These are phyloP conservation scores for Neopestalotiopsis rosae DNA, from an alignment of 2,329 filamentous ascomycete species.

Conservation along the genomic window DNA sequence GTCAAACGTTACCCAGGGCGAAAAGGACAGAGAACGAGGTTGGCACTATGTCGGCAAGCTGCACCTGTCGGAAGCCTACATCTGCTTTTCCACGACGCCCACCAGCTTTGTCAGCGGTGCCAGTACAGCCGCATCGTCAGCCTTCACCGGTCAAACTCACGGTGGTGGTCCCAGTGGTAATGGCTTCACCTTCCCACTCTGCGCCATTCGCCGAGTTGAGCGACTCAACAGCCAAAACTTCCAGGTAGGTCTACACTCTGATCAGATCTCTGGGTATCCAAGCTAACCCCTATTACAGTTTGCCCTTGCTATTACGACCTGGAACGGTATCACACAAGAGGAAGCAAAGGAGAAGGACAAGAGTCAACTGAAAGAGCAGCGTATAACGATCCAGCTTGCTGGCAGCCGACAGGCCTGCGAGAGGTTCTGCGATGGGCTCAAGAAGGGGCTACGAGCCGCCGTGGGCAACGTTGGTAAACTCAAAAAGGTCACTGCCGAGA, in stretches of 20 bases:
- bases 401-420: slow-evolving; percentile 90
- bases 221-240: slow-evolving; percentile 91
- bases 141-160: slow-evolving; percentile 91
- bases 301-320: slow-evolving; percentile 91
- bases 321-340: slow-evolving; percentile 75
- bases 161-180: slow-evolving; percentile 92
- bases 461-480: slow-evolving; percentile 89
- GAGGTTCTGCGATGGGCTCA: slow-evolving; percentile 93
- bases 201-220: slow-evolving; percentile 89
- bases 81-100: slow-evolving; percentile 95
- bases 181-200: slow-evolving; percentile 93
- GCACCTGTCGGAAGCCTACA: slow-evolving; percentile 90
- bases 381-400: slow-evolving; percentile 89
- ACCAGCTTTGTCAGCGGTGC: slow-evolving; percentile 85
- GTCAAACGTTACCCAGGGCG: slow-evolving; percentile 71
- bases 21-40: slow-evolving; percentile 73
- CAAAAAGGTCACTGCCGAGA: slow-evolving; percentile 78
- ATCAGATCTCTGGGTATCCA: slow-evolving; percentile 17
- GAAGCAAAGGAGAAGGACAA: slow-evolving; percentile 49
- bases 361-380: slow-evolving; percentile 67
- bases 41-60: slow-evolving; percentile 93
- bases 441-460: slow-evolving; percentile 83
- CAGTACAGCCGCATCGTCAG: slow-evolving; percentile 78
- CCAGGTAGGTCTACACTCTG: slow-evolving; percentile 51
- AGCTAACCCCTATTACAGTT: slow-evolving; percentile 58